Base-by-base conservation (phyloP, 2,329 filamentous ascomycete species). In the Aureobasidium vineae region DNA sequence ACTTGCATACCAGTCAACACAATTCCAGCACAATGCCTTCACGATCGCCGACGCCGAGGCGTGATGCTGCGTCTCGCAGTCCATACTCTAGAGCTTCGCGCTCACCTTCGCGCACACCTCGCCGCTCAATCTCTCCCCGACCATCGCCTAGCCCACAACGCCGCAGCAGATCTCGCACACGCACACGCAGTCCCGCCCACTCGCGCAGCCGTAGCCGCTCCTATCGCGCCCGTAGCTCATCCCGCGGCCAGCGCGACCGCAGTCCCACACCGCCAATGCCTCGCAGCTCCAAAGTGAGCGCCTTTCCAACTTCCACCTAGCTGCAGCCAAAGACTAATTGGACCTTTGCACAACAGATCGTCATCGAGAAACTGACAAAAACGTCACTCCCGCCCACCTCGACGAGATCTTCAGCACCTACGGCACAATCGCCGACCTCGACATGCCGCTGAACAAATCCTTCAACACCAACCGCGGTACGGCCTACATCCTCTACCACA, bases 291-390 rank as follows among this genome's bases (percentile, higher is more conserved):
- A 66, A 66, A 36, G 64, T 66, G 31, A 41, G n/a, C n/a, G n/a
- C n/a, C n/a, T n/a, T n/a, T n/a, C n/a, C n/a, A n/a, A n/a, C n/a
- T n/a, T n/a, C n/a, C n/a, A n/a, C n/a, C n/a, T n/a, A n/a, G n/a
- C n/a, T n/a, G n/a, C n/a, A n/a, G n/a, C n/a, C n/a, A n/a, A n/a
- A n/a, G n/a, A n/a, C n/a, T n/a, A n/a, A n/a, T n/a, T n/a, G n/a
- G n/a, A n/a, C n/a, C n/a, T n/a, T n/a, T n/a, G 5, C 2, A 4
- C 5, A 26, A 13, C 72, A 97, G 91, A 93, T 99, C 75, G 92
- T 99, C 21, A 90, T 99, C 54, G 95, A 99, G 78, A 93, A 96
- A 69, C 83, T 99, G 74, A 96, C 94, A 4, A 97, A 77, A 98
- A 97, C 74, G 89, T 99, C 72, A 96, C 91, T 67, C 91, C 94